phyloP scores from a whole-genome alignment of 2,329 filamentous ascomycete genomes.

The Colletotrichum abscissum region DNA sequence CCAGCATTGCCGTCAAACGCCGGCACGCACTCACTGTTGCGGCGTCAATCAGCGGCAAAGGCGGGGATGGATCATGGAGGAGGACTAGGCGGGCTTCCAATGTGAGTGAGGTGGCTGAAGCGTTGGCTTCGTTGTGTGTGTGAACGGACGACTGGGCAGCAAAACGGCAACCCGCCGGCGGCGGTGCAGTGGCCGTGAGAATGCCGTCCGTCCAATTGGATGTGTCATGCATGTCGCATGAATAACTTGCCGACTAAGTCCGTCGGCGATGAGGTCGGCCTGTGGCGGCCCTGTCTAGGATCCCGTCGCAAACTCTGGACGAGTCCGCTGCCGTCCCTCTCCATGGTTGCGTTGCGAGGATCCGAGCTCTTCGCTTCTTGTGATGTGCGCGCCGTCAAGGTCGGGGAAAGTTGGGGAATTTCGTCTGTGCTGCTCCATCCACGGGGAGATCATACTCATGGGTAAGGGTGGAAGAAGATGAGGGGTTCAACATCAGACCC shows the following conservation, averaged over 20 bases:
- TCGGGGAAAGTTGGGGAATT: not conserved
- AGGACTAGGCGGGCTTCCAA: too few species aligned
- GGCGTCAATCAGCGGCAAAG: not conserved
- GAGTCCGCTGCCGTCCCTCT: not conserved
- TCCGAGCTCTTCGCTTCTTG: not conserved
- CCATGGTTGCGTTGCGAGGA: not conserved
- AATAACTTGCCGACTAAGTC: not conserved
- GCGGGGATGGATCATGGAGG: too few species aligned
- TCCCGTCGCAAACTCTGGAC: not conserved
- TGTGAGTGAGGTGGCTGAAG: not conserved
- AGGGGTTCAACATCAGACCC: constrained; percentile 2
- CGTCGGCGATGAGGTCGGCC: not conserved
- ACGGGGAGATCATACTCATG: not conserved
- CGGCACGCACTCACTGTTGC: not conserved
- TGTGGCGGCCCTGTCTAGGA: not conserved
- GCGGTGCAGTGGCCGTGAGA: not conserved
- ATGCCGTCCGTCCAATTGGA: not conserved
- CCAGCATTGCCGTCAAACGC: not conserved
- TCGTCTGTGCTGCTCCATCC: not conserved
- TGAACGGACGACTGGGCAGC: not conserved
- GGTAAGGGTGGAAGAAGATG: not conserved
- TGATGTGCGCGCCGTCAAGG: not conserved
- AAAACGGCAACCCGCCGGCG: constrained; percentile 18
- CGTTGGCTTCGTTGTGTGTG: not conserved
- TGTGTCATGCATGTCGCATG: not conserved